Evolutionary conservation across 176 grass and related monocot species (phyloP), one percentile per base, ranked within the genome.

Genomic region (Ananas comosus): DNA sequence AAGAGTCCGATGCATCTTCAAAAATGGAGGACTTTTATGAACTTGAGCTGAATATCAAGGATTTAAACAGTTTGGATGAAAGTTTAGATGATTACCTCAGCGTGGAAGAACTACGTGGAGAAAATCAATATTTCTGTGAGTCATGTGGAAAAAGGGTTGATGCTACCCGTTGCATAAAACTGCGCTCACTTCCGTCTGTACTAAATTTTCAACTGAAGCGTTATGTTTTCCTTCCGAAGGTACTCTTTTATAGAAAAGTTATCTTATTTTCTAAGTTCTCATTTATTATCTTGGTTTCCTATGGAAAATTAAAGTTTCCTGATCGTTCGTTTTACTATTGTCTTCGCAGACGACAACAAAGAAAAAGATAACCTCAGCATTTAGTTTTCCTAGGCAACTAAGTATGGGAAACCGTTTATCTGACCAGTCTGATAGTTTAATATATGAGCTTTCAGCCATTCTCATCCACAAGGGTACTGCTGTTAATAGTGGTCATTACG

Each of bases 1-100:
- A 89, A 64, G 87, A 99, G 74, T 99, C 95, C 28, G 85, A 85
- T 67, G 87, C 95, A 63, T 99, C 95, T 72, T 93, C 90, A 73
- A 93, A 99, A 80, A 91, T 94, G 80, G 95, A 99, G 69, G 95
- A 90, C 64, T 99, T 94, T 70, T 99, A 99, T 21, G 95, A 99
- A 73, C 78, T 94, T 71, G 95, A 99, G 80, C 79, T 99, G 75
- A 99, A 99, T 75, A 99, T 99, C 57, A 99, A 99, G 74, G 95
- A 88, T 63, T 80, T 99, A 51, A 94, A 84, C 78, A 99, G 67
- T 80, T 67, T 99, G 73, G 87, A 91, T 75, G 80, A 99, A 81
- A 99, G 95, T 79, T 80, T 99, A 71, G 85, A 91, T 74, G 89
- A 99, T 24, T 99, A 94, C 70, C 76, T 99, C 73, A 99, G 82